Conservation (phyloP, 371 early-diverging fungal species). For the Synchytrium microbalum region DNA sequence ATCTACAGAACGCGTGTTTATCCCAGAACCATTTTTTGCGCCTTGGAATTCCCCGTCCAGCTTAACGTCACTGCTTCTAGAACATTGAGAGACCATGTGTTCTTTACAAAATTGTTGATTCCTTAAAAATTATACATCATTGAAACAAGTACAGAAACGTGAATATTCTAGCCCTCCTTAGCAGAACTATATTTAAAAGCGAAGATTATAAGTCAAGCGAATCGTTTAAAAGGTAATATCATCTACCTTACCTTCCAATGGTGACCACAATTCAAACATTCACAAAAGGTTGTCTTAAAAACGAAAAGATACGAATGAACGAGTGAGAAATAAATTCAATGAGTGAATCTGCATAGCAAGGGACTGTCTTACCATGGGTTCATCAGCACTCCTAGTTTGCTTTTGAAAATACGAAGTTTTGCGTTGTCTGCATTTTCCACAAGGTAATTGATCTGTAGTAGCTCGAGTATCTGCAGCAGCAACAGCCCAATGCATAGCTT, state of each 20-base stretch:
- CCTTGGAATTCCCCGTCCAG: too few relatives aligned
- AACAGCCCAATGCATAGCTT: constrained; percentile 69
- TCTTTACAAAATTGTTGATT: too few relatives aligned
- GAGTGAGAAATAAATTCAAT: constrained; percentile 1
- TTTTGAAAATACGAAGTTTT: constrained; percentile 93
- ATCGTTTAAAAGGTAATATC: too few relatives aligned
- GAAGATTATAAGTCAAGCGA: too few relatives aligned
- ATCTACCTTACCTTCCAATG: constrained; percentile 69
- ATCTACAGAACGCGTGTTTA: too few relatives aligned
- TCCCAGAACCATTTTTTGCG: too few relatives aligned
- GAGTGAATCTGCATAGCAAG: not conserved
- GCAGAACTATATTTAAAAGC: too few relatives aligned
- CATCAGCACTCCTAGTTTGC: constrained; percentile 98
- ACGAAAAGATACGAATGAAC: not conserved
- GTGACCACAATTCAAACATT: constrained; percentile 74
- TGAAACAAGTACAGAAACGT: too few relatives aligned
- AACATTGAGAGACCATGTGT: too few relatives aligned
- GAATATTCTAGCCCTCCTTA: too few relatives aligned
- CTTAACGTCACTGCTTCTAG: too few relatives aligned
- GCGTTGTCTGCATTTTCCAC: constrained; percentile 87
- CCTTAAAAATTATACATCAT: too few relatives aligned
- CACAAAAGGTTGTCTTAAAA: constrained; percentile 73
- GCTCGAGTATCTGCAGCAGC: constrained; percentile 72
- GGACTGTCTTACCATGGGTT: constrained; percentile 68
- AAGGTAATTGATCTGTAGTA: constrained; percentile 90